Percentiles rank a stretch among this genome's conserved stretches.
These are phyloP conservation scores for Fusarium nelsonii DNA, from an alignment of 2,329 filamentous ascomycete genomes.

Conservation along the genomic window DNA sequence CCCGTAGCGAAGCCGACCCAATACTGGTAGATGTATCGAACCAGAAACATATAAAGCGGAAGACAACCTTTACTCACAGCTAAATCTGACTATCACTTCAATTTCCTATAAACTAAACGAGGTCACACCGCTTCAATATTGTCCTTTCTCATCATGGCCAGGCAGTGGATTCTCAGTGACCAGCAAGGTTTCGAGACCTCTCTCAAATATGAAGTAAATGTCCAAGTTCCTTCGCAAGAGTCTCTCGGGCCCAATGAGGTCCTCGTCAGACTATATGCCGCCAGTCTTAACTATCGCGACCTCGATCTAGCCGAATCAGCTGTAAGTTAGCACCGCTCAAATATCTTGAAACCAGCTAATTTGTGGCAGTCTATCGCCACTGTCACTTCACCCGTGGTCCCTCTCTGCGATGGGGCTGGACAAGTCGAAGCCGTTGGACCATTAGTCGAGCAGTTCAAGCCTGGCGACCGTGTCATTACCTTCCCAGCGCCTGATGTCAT, in stretches of 20 bases:
- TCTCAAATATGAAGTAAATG: constrained; percentile 50
- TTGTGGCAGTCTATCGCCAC: constrained; percentile 38
- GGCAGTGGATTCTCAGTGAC: constrained; percentile 43
- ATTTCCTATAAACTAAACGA: too few species aligned
- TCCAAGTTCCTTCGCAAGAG: constrained; percentile 16
- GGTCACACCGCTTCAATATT: too few species aligned
- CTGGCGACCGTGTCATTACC: constrained; percentile 69
- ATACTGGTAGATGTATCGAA: background rate
- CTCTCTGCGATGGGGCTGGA: constrained; percentile 58
- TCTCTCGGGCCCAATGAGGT: constrained; percentile 69
- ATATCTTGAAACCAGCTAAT: background rate
- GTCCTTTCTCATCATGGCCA: background rate
- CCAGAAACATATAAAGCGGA: background rate
- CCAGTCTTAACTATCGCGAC: constrained; percentile 63
- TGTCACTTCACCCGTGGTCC: constrained; percentile 47
- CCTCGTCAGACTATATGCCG: constrained; percentile 67
- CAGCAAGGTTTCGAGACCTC: constrained; percentile 54
- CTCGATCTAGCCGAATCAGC: constrained; percentile 55
- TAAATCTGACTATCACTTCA: too few species aligned
- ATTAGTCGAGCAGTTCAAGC: constrained; percentile 59
- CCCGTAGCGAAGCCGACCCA: background rate
- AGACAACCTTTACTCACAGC: too few species aligned
- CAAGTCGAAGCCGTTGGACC: constrained; percentile 63
- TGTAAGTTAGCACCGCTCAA: constrained; percentile 41
- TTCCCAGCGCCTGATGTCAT: constrained; percentile 53